phyloP scores from a whole-genome alignment of 495 filamentous ascomycete species.

The Neurospora intermedia region DNA sequence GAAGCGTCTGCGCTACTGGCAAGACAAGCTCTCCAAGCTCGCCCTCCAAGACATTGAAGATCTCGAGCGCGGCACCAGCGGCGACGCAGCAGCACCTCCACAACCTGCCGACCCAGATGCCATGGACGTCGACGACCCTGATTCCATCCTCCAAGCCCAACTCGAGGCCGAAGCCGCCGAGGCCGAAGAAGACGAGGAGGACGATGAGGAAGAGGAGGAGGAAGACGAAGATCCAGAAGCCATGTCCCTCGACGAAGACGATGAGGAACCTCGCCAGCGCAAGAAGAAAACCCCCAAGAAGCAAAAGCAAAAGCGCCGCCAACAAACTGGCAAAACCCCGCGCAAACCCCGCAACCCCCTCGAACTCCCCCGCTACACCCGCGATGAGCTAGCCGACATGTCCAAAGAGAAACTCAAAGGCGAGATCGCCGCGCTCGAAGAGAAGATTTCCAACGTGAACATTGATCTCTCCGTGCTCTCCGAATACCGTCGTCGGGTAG shows the following conservation, averaged over 20 bases:
- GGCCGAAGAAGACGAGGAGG: constrained; percentile 12
- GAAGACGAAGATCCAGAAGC: background rate
- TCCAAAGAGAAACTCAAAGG: constrained; percentile 76
- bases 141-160: constrained; percentile 14
- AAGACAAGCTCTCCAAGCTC: constrained; percentile 76
- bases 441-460: constrained; percentile 79
- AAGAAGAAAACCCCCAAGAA: background rate
- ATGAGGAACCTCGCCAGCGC: background rate
- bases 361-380: constrained; percentile 69
- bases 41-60: constrained; percentile 69
- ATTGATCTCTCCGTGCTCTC: constrained; percentile 86
- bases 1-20: constrained; percentile 73
- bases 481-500: constrained; percentile 83
- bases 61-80: constrained; percentile 26
- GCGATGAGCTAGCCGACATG: constrained; percentile 89
- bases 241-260: background rate
- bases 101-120: constrained; percentile 12
- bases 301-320: background rate
- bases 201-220: constrained; percentile 4
- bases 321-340: background rate
- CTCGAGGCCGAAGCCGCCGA: constrained; percentile 13
- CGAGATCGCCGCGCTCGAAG: constrained; percentile 81
- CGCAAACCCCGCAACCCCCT: constrained; percentile 21
- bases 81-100: background rate
- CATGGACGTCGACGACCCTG: constrained; percentile 13